Percentiles rank a stretch among this genome's conserved stretches.
Evolutionary conservation across 75 land plant genomes (phyloP).

Genomic region (Sequoiadendron giganteum): DNA sequence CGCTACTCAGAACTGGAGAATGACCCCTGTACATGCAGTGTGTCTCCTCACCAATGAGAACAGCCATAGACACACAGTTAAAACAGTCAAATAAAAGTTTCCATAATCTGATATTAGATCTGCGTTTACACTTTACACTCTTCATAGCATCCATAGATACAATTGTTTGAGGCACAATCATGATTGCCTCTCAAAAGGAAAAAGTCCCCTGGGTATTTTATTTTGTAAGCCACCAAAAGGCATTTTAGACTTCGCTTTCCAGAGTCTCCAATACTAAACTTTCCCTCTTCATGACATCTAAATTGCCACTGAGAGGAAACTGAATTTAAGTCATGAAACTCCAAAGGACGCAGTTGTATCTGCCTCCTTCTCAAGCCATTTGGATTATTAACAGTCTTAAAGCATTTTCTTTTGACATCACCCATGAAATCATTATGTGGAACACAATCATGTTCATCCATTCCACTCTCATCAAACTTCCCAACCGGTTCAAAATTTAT

Average conservation of each 20-base stretch:
- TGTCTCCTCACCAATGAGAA: slow-evolving; percentile 77
- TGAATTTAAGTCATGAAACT: slow-evolving; percentile 22
- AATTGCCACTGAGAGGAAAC: slow-evolving; percentile 8
- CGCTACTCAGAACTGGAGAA: slow-evolving; percentile 63
- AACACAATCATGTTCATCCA: not conserved
- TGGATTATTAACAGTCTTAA: slow-evolving; percentile 5
- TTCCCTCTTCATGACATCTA: slow-evolving; percentile 10
- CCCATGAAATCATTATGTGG: not conserved
- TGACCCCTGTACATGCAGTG: slow-evolving; percentile 92
- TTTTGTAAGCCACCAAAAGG: slow-evolving; percentile 68
- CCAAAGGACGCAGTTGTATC: slow-evolving; percentile 34
- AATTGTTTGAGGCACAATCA: slow-evolving; percentile 80
- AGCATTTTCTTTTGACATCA: slow-evolving; percentile 5
- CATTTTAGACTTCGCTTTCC: slow-evolving; percentile 77
- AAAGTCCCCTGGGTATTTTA: slow-evolving; percentile 79
- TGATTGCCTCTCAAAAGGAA: slow-evolving; percentile 65
- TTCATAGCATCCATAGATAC: slow-evolving; percentile 84
- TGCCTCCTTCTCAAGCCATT: slow-evolving; percentile 25
- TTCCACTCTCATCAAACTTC: not conserved
- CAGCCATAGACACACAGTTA: slow-evolving; percentile 82
- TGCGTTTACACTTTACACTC: slow-evolving; percentile 78
- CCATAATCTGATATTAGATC: slow-evolving; percentile 87
- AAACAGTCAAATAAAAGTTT: slow-evolving; percentile 75
- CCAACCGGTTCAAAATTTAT: not conserved
- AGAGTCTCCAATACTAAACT: slow-evolving; percentile 28